Evolutionary conservation across 805 yeast species (phyloP).

Genomic region (Nakazawaea pomicola): DNA sequence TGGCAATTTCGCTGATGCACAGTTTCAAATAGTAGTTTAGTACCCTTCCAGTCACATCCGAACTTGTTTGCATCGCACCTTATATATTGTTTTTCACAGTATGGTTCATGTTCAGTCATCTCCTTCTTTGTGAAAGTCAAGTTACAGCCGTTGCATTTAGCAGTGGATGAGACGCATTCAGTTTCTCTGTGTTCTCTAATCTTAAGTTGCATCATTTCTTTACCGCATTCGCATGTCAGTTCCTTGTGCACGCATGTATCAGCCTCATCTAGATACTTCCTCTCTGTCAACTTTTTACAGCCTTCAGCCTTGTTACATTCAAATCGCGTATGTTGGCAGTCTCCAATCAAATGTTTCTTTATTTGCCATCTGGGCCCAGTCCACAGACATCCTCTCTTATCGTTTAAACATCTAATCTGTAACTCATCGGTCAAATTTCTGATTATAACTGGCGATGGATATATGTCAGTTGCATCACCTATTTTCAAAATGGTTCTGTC

Average conservation of each 20-base stretch:
- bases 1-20: slow-evolving; percentile 26
- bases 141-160: slow-evolving; percentile 35
- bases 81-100: slow-evolving; percentile 35
- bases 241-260: slow-evolving; percentile 34
- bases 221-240: slow-evolving; percentile 34
- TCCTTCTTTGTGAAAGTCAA: slow-evolving; percentile 34
- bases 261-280: slow-evolving; percentile 15
- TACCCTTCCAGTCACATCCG: slow-evolving; percentile 47
- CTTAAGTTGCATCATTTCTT: slow-evolving; percentile 23
- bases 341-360: slow-evolving; percentile 39
- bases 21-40: slow-evolving; percentile 22
- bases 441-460: slow-evolving; percentile 53
- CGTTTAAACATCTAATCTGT: slow-evolving; percentile 49
- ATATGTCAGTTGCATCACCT: slow-evolving; percentile 22
- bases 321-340: slow-evolving; percentile 34
- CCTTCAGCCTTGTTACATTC: slow-evolving; percentile 24
- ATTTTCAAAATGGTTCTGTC: slow-evolving; percentile 48
- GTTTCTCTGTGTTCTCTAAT: slow-evolving; percentile 30
- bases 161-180: slow-evolving; percentile 35
- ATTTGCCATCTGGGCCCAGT: slow-evolving; percentile 55
- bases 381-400: slow-evolving; percentile 51
- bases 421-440: slow-evolving; percentile 59
- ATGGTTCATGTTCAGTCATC: slow-evolving; percentile 34
- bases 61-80: slow-evolving; percentile 42
- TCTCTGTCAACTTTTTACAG: slow-evolving; percentile 14